phyloP scores from a whole-genome alignment of 1,284 basidiomycete genomes.

The Macrocystidia cucumis region DNA sequence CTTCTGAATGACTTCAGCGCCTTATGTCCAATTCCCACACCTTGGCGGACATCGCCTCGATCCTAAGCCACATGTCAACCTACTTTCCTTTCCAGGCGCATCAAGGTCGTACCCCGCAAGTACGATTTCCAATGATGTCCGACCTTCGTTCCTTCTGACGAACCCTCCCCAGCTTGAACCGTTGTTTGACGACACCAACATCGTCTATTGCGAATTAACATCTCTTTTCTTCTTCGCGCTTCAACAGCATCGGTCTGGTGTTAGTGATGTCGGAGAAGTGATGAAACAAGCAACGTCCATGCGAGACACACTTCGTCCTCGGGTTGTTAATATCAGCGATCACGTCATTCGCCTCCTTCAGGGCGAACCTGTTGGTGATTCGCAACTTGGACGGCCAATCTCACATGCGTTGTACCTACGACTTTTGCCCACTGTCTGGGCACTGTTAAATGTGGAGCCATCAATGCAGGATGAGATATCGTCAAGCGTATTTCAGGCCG shows the following conservation, averaged over 20 bases:
- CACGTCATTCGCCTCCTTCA: constrained; percentile 67
- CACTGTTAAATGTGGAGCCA: constrained; percentile 48
- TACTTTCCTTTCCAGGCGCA: constrained; percentile 75
- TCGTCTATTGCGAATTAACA: constrained; percentile 71
- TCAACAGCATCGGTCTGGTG: too few species aligned
- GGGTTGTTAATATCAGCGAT: too few species aligned
- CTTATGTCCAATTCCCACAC: too few species aligned
- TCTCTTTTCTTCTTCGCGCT: constrained; percentile 52
- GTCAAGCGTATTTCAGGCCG: constrained; percentile 37
- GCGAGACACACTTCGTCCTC: too few species aligned
- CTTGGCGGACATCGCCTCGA: constrained; percentile 43
- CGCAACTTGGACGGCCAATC: constrained; percentile 38
- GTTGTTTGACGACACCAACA: constrained; percentile 60
- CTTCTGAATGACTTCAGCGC: too few species aligned
- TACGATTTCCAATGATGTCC: too few species aligned
- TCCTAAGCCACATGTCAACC: constrained; percentile 66
- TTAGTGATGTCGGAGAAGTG: too few species aligned
- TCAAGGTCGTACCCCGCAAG: constrained; percentile 39
- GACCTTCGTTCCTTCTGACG: too few species aligned
- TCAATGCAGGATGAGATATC: constrained; percentile 18
- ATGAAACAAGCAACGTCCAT: too few species aligned
- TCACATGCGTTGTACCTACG: constrained; percentile 57
- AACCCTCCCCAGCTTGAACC: constrained; percentile 44
- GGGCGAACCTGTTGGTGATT: constrained; percentile 37
- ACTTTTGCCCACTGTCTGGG: constrained; percentile 81